Conservation (phyloP, 345 rosid species). For the Corchorus olitorius region DNA sequence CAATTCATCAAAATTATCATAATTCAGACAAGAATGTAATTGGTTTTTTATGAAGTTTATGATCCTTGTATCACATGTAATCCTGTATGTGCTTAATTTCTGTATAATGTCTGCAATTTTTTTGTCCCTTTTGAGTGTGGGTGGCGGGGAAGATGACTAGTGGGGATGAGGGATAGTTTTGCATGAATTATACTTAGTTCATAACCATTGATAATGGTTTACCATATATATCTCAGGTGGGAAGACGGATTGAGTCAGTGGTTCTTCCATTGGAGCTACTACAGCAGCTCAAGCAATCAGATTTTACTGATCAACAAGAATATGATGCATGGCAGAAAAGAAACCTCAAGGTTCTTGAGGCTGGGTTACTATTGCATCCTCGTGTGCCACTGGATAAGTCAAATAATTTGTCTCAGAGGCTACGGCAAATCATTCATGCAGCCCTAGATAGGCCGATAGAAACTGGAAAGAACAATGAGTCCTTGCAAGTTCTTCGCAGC, state of each 20-base stretch:
- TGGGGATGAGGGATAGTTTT: neutral
- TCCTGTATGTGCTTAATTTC: neutral
- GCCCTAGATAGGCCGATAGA: constrained; percentile 80
- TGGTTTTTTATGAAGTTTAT: neutral
- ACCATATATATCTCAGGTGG: constrained; percentile 52
- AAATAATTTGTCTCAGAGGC: constrained; percentile 57
- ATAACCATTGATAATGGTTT: neutral
- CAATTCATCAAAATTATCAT: neutral
- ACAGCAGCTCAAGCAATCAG: constrained; percentile 89
- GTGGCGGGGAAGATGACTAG: too few relatives aligned
- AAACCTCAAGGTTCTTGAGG: constrained; percentile 81
- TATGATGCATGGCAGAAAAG: constrained; percentile 89
- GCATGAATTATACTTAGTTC: neutral
- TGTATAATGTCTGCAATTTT: neutral
- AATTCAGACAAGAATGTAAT: neutral
- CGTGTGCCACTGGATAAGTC: constrained; percentile 77
- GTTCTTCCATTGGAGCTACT: constrained; percentile 89
- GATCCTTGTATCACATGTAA: neutral
- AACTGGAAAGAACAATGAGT: constrained; percentile 90
- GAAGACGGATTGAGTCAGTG: constrained; percentile 80
- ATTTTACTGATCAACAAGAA: constrained; percentile 87
- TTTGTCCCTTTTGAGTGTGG: neutral
- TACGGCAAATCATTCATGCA: constrained; percentile 70
- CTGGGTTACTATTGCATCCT: constrained; percentile 85
- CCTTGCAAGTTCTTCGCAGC: constrained; percentile 91